phyloP scores from a whole-genome alignment of 495 filamentous ascomycete genomes.

The Penicillium diatomitis region DNA sequence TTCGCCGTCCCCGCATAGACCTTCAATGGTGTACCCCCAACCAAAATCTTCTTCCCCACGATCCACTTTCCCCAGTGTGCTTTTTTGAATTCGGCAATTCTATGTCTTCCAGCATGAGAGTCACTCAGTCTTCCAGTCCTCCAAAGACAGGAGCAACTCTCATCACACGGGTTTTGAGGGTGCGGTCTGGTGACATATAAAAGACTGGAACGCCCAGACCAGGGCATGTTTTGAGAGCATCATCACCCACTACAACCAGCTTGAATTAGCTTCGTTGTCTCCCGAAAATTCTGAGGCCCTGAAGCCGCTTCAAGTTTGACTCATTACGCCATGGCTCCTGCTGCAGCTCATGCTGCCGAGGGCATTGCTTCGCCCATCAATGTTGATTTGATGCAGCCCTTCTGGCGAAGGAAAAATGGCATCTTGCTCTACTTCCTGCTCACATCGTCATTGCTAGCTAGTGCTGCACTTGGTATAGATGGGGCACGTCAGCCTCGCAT shows the following conservation, averaged over 20 bases:
- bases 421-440: slow-evolving; percentile 23
- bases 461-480: slow-evolving; percentile 20
- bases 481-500: slow-evolving; percentile 8
- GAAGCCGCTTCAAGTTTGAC: too few relatives aligned
- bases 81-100: too few relatives aligned
- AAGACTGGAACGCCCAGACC: too few relatives aligned
- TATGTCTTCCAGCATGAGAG: too few relatives aligned
- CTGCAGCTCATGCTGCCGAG: slow-evolving; percentile 15
- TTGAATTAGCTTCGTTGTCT: too few relatives aligned
- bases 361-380: slow-evolving; percentile 19
- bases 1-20: slow-evolving; percentile 1
- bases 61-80: background rate
- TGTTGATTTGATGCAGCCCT: slow-evolving; percentile 15
- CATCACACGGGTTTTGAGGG: too few relatives aligned
- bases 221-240: too few relatives aligned
- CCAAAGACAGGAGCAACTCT: too few relatives aligned
- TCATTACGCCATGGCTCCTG: slow-evolving; percentile 9
- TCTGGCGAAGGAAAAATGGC: slow-evolving; percentile 23
- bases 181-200: too few relatives aligned
- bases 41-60: slow-evolving; percentile 5
- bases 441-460: slow-evolving; percentile 21
- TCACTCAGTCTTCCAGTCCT: too few relatives aligned
- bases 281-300: too few relatives aligned
- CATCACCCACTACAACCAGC: too few relatives aligned
- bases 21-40: background rate